A percentile compares a stretch with the other conserved stretches of the same genome.
These are phyloP conservation scores for Diaporthe amygdali DNA, from an alignment of 2,329 filamentous ascomycete genomes.

Conservation along the genomic window DNA sequence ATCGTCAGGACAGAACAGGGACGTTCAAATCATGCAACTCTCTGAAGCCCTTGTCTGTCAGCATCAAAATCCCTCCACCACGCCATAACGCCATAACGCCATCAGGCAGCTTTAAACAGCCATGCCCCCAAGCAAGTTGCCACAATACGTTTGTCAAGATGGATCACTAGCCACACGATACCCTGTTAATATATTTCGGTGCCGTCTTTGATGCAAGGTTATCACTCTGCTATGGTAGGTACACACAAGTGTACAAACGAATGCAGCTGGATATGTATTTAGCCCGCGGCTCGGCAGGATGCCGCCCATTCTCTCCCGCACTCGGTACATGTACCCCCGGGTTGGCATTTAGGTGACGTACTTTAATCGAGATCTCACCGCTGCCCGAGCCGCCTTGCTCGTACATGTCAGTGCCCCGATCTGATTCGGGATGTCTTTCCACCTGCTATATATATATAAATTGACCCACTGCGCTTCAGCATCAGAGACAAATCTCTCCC, in stretches of 20 bases:
- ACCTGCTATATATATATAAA: neutral
- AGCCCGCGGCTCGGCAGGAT: slow-evolving; percentile 1
- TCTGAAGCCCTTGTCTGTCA: neutral
- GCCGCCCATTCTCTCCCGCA: slow-evolving; percentile 1
- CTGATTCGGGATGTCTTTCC: neutral
- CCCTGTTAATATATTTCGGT: neutral
- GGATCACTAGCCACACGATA: neutral
- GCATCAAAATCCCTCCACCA: neutral
- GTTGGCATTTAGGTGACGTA: slow-evolving; percentile 8
- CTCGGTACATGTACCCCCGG: neutral
- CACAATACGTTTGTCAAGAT: neutral
- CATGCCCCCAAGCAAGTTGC: neutral
- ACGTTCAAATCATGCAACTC: neutral
- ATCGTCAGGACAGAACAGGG: too few relatives aligned
- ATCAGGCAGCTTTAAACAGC: neutral
- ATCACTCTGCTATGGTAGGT: neutral
- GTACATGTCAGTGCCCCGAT: neutral
- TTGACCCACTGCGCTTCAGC: neutral
- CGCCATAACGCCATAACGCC: neutral
- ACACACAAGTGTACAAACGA: too few relatives aligned
- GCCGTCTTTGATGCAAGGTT: neutral
- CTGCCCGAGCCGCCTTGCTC: neutral
- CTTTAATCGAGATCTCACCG: slow-evolving; percentile 4
- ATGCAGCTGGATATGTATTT: neutral
- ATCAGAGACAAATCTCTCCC: neutral